These are phyloP conservation scores for Acrodontium crateriforme DNA, from an alignment of 2,329 filamentous ascomycete species.

Conservation along the genomic window DNA sequence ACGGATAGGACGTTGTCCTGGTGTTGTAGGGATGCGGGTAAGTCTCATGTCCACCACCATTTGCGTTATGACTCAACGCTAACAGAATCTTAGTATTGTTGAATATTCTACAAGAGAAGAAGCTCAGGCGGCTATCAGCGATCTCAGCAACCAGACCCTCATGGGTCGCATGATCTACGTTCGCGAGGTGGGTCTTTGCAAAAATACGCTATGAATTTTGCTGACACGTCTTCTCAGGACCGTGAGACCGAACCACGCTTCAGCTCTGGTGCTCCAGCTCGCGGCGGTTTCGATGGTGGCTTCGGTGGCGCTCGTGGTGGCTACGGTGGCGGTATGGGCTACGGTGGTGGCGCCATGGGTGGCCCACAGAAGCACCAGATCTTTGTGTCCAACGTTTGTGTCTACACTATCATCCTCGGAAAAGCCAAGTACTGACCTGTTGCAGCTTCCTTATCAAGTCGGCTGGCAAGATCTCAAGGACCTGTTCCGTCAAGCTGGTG, in stretches of 20 bases:
- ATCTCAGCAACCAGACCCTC: constrained; percentile 96
- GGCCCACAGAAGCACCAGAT: constrained; percentile 69
- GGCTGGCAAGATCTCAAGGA: constrained; percentile 99
- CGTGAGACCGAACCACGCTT: constrained; percentile 97
- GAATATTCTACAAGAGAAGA: constrained; percentile 99
- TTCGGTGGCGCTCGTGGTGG: constrained; percentile 30
- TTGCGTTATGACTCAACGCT: constrained; percentile 24
- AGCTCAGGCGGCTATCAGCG: constrained; percentile 92
- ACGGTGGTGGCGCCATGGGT: constrained; percentile 29
- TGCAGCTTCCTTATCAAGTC: constrained; percentile 86
- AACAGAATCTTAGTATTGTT: constrained; percentile 62
- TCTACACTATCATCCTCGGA: constrained; percentile 24
- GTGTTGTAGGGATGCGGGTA: constrained; percentile 99
- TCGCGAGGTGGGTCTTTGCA: constrained; percentile 57
- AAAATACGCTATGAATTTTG: background rate
- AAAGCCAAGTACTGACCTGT: constrained; percentile 16
- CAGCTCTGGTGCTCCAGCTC: constrained; percentile 36
- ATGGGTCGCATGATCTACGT: constrained; percentile 99
- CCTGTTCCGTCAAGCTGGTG: constrained; percentile 94
- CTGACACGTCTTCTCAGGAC: constrained; percentile 48
- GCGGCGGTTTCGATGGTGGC: constrained; percentile 45
- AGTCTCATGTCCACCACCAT: constrained; percentile 29
- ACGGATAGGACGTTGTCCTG: constrained; percentile 79
- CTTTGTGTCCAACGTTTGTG: constrained; percentile 97
- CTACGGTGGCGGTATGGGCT: constrained; percentile 38